Evolutionary conservation across 352 stramenopile species (phyloP).

Genomic region (Phytophthora crassamura): DNA sequence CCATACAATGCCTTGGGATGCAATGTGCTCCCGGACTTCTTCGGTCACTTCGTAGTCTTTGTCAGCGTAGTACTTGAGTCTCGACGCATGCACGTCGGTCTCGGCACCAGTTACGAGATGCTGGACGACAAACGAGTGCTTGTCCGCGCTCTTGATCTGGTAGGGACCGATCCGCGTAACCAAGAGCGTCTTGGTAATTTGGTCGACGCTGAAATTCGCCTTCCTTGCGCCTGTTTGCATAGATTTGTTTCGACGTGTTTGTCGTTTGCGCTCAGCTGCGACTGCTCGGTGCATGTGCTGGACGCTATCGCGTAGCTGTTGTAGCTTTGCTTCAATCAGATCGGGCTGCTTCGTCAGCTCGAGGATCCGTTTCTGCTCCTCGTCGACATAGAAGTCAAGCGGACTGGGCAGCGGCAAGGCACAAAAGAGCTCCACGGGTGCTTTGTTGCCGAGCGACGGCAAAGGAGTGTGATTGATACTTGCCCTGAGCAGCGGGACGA

Average conservation of each 20-base stretch:
- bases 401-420: not conserved
- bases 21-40: constrained; percentile 26
- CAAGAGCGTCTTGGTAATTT: constrained; percentile 26
- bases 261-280: constrained; percentile 11
- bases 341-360: constrained; percentile 9
- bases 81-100: constrained; percentile 24
- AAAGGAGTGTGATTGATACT: constrained; percentile 45
- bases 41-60: constrained; percentile 26
- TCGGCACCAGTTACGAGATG: constrained; percentile 16
- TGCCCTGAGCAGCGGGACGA: constrained; percentile 29
- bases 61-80: constrained; percentile 39
- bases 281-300: constrained; percentile 21
- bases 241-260: not conserved
- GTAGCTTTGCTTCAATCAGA: not conserved
- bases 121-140: constrained; percentile 32
- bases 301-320: not conserved
- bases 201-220: constrained; percentile 30
- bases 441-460: constrained; percentile 12
- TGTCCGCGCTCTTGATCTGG: constrained; percentile 19
- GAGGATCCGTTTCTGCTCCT: constrained; percentile 1
- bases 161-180: constrained; percentile 44
- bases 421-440: constrained; percentile 35
- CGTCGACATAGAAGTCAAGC: constrained; percentile 11
- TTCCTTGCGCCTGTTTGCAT: constrained; percentile 1
- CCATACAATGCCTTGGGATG: constrained; percentile 23